phyloP scores from a whole-genome alignment of 768 basidiomycete genomes.

The Russula olivacea region DNA sequence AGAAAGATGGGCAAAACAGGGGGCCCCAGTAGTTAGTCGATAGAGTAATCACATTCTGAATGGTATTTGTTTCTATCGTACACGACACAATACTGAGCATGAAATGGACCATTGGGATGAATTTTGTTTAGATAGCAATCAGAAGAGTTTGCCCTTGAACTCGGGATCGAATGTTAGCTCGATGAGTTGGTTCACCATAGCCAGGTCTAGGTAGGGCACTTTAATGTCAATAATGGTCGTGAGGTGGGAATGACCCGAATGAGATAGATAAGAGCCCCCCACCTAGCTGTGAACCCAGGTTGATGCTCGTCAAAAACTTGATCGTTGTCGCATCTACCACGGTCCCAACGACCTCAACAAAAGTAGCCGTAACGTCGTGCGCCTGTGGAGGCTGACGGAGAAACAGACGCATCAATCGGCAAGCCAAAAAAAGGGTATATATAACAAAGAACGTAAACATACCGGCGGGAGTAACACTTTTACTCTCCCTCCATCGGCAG shows the following conservation, averaged over 20 bases:
- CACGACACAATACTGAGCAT: background rate
- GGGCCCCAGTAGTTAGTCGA: slow-evolving; percentile 24
- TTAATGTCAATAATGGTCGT: background rate
- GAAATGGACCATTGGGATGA: background rate
- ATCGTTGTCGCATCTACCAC: slow-evolving; percentile 52
- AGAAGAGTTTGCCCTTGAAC: slow-evolving; percentile 47
- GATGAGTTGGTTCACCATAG: slow-evolving; percentile 55
- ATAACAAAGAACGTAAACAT: background rate
- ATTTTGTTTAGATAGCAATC: background rate
- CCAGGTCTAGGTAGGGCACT: slow-evolving; percentile 40
- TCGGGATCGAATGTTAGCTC: slow-evolving; percentile 55
- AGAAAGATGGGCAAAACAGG: slow-evolving; percentile 77
- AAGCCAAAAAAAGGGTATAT: too few relatives aligned
- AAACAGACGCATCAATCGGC: background rate
- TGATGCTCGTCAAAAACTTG: slow-evolving; percentile 46
- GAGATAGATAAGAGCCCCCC: slow-evolving; percentile 27
- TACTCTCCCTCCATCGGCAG: slow-evolving; percentile 22
- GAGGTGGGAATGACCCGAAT: background rate
- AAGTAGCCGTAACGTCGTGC: slow-evolving; percentile 45
- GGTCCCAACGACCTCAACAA: slow-evolving; percentile 61
- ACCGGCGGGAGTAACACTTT: slow-evolving; percentile 7
- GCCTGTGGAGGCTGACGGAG: slow-evolving; percentile 24
- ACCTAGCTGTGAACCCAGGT: slow-evolving; percentile 62
- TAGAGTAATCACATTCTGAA: background rate
- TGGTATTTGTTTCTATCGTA: background rate